Evolutionary conservation across 192 early-diverging fungal genomes (phyloP), one percentile per base, ranked within the genome.

Genomic region (Neocallimastix lanati): DNA sequence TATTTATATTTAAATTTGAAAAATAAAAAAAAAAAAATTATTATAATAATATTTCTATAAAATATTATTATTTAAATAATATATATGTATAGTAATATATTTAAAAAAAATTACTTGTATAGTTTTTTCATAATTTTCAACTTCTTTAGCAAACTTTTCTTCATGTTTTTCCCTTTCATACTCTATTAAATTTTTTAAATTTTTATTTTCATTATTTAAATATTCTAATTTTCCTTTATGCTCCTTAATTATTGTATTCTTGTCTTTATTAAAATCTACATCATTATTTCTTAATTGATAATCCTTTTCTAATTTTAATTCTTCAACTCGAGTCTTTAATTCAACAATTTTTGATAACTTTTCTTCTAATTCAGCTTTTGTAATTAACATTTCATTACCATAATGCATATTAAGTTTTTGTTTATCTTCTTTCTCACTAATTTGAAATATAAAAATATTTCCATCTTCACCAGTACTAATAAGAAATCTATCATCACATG

Each of bases 221-320:
- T 80, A 18, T 86, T 85, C 77, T 89, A 87, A 80, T 90, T 90
- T 81, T 90, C 90, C 81, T 90, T 85, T 82, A 86, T 87, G 80
- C 86, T 89, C 83, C 89, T 91, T 89, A 12, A 88, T 90, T n/a
- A 87, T 82, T 81, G 88, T 85, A 79, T 89, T 90, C 79, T 90
- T 86, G 80, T 90, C 89, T 81, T 91, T 89, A 83, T 88, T 90
- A 82, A 88, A 90, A 81, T 90, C 89, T 86, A 91, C 88, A 80
- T 91, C 90, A 80, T 91, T 91, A 25, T 90, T 81, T 28, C 89
- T 79, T 25, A 91, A 82, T 80, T 91, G 90, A 82, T 91, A 91
- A 79, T 91, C 90, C 81, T 90, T 89, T 81, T 91, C 90, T 85
- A 90, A 84, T 79, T 91, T 91, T 28, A 91, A 83, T 78, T 91